Evolutionary conservation across 495 filamentous ascomycete species (phyloP).

Genomic region (Aspergillus taichungensis): DNA sequence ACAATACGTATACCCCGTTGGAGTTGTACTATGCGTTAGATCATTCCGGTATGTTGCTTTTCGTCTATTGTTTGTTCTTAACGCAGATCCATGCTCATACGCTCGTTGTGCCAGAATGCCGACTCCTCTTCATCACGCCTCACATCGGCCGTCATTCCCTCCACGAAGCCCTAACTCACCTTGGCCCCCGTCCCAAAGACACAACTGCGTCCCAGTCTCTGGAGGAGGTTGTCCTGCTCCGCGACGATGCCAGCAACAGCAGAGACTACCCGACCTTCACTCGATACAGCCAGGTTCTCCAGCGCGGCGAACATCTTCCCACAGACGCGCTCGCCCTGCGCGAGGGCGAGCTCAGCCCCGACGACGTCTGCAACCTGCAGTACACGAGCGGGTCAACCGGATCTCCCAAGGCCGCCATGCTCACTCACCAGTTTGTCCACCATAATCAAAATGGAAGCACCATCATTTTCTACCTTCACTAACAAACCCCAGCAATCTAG

Average conservation of each 20-base stretch:
- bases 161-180: conserved; percentile 39
- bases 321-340: conserved; percentile 36
- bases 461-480: neutral
- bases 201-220: conserved; percentile 22
- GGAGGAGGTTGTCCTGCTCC: conserved; percentile 46
- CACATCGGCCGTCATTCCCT: conserved; percentile 51
- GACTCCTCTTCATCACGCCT: conserved; percentile 54
- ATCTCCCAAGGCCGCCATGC: conserved; percentile 65
- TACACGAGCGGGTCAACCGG: conserved; percentile 67
- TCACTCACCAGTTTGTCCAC: conserved; percentile 53
- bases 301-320: conserved; percentile 19
- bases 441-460: neutral
- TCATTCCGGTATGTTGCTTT: conserved; percentile 45
- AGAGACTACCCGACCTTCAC: conserved; percentile 37
- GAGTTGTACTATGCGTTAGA: conserved; percentile 56
- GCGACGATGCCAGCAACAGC: conserved; percentile 13
- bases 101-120: conserved; percentile 35
- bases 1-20: conserved; percentile 61
- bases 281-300: conserved; percentile 42
- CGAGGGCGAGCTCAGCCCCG: conserved; percentile 41
- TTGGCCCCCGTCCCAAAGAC: conserved; percentile 34
- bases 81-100: neutral
- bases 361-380: conserved; percentile 60
- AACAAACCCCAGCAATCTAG: conserved; percentile 43
- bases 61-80: neutral